Base-by-base conservation (phyloP, 2,329 filamentous ascomycete genomes). In the Epichloe elymi region DNA sequence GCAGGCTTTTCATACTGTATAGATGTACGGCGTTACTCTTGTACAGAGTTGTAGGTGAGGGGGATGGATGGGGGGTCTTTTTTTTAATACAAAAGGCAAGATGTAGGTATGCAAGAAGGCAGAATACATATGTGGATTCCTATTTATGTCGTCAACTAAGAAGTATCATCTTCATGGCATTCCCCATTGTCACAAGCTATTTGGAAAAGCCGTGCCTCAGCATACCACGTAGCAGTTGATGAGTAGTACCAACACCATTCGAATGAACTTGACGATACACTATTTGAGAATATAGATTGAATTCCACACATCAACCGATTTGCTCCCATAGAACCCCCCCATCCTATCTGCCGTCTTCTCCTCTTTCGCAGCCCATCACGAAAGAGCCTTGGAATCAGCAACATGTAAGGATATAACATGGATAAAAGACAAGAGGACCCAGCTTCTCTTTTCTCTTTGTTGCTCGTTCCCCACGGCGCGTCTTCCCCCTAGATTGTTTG, bases 1-100 rank as follows among this genome's bases (percentile, higher is more conserved):
- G 20, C 42, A 50, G 41, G 15, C 14, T 43, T 17, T 45, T 38
- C 15, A 45, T 37, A 46, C 14, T 39, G 26, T 30, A 41, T 40
- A 40, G 41, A 46, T 38, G 30, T 45, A 49, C 33, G 51, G 47
- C 51, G 51, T 58, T 58, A n/a, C 11, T 48, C 36, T 51, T 61
- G 48, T n/a, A 38, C 35, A 35, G 17, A 3, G 15, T 39, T 2
- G 30, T 30, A 0, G 30, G 0, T 30, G 3, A 30, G 30, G 30
- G 26, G 30, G 30, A 30, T 30, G 30, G 8, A 37, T 37, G 17
- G 2, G n/a, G 17, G 17, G n/a, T 11, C 2, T 11, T 17, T 7
- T 36, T 1, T 3, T 11, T 2, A 36, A 14, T 45, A 14, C n/a
- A 17, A 19, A 36, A 30, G 15, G 7, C 4, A 49, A 26, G 0